Conservation (phyloP, 2,329 filamentous ascomycete genomes). For the Beauveria rudraprayagi region DNA sequence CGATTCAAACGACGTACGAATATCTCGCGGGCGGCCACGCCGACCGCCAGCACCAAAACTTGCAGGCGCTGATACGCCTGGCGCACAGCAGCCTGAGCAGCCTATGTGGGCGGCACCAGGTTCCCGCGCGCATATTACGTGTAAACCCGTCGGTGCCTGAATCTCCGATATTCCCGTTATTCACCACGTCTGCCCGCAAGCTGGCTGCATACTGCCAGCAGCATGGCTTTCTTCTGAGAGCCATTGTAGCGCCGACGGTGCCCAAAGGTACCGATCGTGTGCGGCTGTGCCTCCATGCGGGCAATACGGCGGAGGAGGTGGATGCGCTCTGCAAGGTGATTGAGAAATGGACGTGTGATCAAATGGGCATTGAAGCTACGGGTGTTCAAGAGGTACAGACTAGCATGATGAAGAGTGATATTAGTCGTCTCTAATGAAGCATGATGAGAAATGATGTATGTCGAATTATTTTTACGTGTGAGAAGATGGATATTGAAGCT, state of each 20-base stretch:
- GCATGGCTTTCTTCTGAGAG: constrained; percentile 50
- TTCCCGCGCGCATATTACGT: constrained; percentile 23
- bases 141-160: constrained; percentile 30
- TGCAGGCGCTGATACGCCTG: constrained; percentile 26
- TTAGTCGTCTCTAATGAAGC: neutral
- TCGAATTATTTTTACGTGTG: constrained; percentile 30
- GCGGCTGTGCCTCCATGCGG: constrained; percentile 59
- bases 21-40: constrained; percentile 45
- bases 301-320: constrained; percentile 51
- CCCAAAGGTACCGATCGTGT: constrained; percentile 55
- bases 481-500: neutral
- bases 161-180: constrained; percentile 58
- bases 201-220: constrained; percentile 54
- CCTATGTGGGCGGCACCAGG: constrained; percentile 21
- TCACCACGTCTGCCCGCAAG: constrained; percentile 48
- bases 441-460: neutral
- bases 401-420: neutral
- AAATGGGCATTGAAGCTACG: neutral
- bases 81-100: constrained; percentile 38
- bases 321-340: constrained; percentile 43
- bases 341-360: constrained; percentile 35
- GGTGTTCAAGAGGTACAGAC: neutral
- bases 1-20: constrained; percentile 49
- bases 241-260: constrained; percentile 63
- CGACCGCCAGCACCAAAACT: constrained; percentile 24